Evolutionary conservation across 441 rosid genomes (phyloP), one percentile per base, ranked within the genome.

Genomic region (Populus trichocarpa): DNA sequence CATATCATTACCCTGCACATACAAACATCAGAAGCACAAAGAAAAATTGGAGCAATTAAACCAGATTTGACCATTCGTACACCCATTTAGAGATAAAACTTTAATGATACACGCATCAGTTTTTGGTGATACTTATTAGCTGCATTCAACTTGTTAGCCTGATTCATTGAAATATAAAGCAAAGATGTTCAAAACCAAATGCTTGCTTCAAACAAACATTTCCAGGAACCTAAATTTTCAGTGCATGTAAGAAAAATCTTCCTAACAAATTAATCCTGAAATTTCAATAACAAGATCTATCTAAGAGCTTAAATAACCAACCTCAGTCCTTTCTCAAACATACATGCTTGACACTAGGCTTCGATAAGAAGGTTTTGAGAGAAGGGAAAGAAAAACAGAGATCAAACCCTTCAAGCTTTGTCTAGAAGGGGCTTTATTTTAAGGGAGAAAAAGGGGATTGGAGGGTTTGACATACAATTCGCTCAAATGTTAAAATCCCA

Each of bases 1-100:
- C 20, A 89, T 80, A 83, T 96, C 99, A 75, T 79, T 81, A 61
- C 91, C 97, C 99, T 96, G 90, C 69, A 57, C n/a, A 76, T 36
- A 63, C 40, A 70, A 38, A 78, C 69, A 71, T 30, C 74, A 59
- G 36, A 18, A 36, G 46, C 72, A 69, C 57, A 13, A 6, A 22
- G 36, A 68, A 76, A 53, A 25, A 23, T 77, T 78, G 59, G 67
- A 42, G 74, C 18, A 69, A 46, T 33, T 20, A 38, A 76, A 72
- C 73, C 26, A 61, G 25, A 9, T 61, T 22, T 22, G 14, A 61
- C 23, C 26, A 61, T 61, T 61, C 22, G 1, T 4, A 10, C 1
- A 22, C 66, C 66, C 13, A 61, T 61, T 61, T 61, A 23, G 13
- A 61, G 18, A 22, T 23, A 33, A 11, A 40, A 7, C 46, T 32